A percentile compares a stretch with the other conserved stretches of the same genome.
These are phyloP conservation scores for Penicillium goetzii DNA, from an alignment of 495 filamentous ascomycete genomes.

Conservation along the genomic window DNA sequence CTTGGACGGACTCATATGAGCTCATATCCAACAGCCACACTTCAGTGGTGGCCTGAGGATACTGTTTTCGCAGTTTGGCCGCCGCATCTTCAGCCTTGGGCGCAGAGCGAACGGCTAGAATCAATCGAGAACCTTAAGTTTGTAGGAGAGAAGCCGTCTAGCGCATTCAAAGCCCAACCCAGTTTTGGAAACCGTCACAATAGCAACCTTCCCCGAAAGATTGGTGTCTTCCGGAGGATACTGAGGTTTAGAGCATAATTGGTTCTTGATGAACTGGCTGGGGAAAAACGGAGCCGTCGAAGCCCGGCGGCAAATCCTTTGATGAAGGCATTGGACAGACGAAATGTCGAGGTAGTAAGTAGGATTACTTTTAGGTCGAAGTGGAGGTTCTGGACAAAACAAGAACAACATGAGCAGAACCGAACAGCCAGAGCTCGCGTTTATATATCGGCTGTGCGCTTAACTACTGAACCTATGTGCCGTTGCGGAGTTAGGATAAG, in stretches of 20 bases:
- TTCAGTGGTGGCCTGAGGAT: slow-evolving; percentile 41
- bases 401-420: too few relatives aligned
- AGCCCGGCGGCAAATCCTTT: slow-evolving; percentile 14
- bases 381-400: too few relatives aligned
- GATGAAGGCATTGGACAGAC: slow-evolving; percentile 7
- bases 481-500: not conserved
- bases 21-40: slow-evolving; percentile 56
- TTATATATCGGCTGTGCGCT: not conserved
- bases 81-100: slow-evolving; percentile 47
- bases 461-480: not conserved
- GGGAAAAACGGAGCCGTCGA: slow-evolving; percentile 14
- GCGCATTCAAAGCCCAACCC: slow-evolving; percentile 50
- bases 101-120: slow-evolving; percentile 52
- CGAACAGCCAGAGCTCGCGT: not conserved
- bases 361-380: not conserved
- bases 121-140: slow-evolving; percentile 47
- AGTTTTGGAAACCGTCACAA: slow-evolving; percentile 52
- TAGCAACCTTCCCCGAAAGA: slow-evolving; percentile 42
- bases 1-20: slow-evolving; percentile 47
- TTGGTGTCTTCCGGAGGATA: slow-evolving; percentile 4
- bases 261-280: slow-evolving; percentile 21
- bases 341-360: not conserved
- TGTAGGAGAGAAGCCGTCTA: slow-evolving; percentile 45
- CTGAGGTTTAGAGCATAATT: slow-evolving; percentile 11
- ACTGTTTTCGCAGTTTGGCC: slow-evolving; percentile 29